Conservation (phyloP, 768 basidiomycete species). For the Boletus speciosus region DNA sequence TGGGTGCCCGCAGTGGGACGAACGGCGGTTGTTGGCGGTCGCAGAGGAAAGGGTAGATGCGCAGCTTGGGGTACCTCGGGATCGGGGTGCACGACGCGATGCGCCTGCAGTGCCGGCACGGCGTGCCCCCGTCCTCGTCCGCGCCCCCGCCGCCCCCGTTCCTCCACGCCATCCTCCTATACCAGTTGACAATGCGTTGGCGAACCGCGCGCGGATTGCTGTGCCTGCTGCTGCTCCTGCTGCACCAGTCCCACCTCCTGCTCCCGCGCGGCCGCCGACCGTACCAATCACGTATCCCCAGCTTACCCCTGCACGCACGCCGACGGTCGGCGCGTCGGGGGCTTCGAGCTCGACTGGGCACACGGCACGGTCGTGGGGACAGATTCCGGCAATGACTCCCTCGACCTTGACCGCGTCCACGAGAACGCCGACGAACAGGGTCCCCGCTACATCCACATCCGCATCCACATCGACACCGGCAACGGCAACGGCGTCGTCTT, state of each 20-base stretch:
- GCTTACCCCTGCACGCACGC: not conserved
- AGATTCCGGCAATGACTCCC: not conserved
- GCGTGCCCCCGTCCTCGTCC: not conserved
- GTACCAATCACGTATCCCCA: not conserved
- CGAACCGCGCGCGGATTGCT: not conserved
- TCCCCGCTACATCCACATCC: not conserved
- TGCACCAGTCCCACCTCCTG: not conserved
- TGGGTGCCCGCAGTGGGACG: constrained; percentile 65
- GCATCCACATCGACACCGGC: not conserved
- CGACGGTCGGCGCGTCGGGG: not conserved
- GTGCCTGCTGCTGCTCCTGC: not conserved
- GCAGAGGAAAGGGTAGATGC: constrained; percentile 46
- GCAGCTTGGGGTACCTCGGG: constrained; percentile 32
- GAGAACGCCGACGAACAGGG: not conserved
- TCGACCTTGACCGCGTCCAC: not conserved
- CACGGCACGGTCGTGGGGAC: too few species aligned
- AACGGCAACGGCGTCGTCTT: not conserved
- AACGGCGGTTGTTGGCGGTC: constrained; percentile 34
- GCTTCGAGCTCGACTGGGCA: not conserved
- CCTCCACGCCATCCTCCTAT: not conserved
- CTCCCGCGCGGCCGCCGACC: not conserved
- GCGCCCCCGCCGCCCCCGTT: not conserved
- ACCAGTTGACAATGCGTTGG: not conserved
- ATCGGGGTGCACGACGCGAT: constrained; percentile 30
- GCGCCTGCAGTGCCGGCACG: constrained; percentile 14